Conservation (phyloP, 306 rosid genomes). For the Styphnolobium japonicum region DNA sequence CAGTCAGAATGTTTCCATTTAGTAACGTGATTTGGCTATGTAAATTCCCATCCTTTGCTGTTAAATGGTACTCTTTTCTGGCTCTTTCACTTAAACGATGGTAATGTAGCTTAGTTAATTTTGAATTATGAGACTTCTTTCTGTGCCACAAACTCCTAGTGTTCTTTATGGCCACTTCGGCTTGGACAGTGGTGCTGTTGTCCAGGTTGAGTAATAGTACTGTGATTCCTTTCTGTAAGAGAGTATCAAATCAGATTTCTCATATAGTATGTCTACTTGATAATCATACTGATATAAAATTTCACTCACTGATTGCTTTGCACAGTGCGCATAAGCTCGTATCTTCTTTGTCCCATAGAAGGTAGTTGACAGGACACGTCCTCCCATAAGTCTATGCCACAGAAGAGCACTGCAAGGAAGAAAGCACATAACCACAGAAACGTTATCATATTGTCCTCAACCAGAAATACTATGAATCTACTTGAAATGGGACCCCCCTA, state of each 20-base stretch:
- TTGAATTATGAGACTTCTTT: conserved; percentile 7
- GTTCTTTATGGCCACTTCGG: conserved; percentile 27
- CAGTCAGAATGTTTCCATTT: conserved; percentile 62
- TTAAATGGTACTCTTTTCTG: conserved; percentile 84
- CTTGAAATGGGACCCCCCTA: conserved; percentile 15
- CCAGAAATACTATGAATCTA: not conserved
- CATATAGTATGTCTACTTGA: not conserved
- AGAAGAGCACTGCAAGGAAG: conserved; percentile 72
- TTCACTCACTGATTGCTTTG: conserved; percentile 77
- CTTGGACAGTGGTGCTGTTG: conserved; percentile 44
- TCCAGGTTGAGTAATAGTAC: conserved; percentile 73
- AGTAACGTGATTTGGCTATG: conserved; percentile 79
- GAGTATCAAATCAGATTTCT: conserved; percentile 19
- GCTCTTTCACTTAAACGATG: conserved; percentile 1
- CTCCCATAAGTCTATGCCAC: conserved; percentile 91
- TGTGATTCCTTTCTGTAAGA: conserved; percentile 73
- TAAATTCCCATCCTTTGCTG: conserved; percentile 58
- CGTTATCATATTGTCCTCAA: not conserved
- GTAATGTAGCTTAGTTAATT: conserved; percentile 19
- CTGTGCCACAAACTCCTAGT: conserved; percentile 21
- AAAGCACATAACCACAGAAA: not conserved
- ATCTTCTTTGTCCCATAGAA: conserved; percentile 64
- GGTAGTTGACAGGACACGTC: conserved; percentile 55
- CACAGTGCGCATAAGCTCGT: conserved; percentile 85
- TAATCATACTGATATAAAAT: not conserved